Evolutionary conservation across 2,329 filamentous ascomycete species (phyloP).

Genomic region (Beauveria australis): DNA sequence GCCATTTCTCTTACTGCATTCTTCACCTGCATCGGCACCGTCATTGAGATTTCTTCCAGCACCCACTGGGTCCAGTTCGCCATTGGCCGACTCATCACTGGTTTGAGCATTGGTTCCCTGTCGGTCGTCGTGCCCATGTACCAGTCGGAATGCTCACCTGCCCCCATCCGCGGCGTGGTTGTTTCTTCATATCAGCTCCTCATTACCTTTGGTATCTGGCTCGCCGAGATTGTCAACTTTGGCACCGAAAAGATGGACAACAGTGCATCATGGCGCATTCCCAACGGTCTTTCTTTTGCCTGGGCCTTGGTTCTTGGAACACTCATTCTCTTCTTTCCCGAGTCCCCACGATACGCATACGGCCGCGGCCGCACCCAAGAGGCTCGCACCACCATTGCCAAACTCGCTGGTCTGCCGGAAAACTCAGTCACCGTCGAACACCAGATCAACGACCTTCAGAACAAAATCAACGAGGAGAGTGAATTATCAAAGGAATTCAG

Average conservation of each 20-base stretch:
- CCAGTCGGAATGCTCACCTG: slow-evolving; percentile 57
- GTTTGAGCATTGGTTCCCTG: slow-evolving; percentile 56
- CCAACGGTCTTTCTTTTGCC: slow-evolving; percentile 47
- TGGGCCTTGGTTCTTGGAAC: slow-evolving; percentile 45
- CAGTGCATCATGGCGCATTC: slow-evolving; percentile 54
- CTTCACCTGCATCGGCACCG: slow-evolving; percentile 55
- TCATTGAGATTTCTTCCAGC: slow-evolving; percentile 53
- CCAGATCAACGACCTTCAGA: slow-evolving; percentile 44
- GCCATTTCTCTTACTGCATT: slow-evolving; percentile 56
- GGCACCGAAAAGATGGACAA: slow-evolving; percentile 42
- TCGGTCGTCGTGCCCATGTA: slow-evolving; percentile 62
- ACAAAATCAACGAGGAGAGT: slow-evolving; percentile 41
- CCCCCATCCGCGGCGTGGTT: slow-evolving; percentile 55
- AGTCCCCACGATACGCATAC: slow-evolving; percentile 46
- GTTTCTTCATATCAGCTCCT: slow-evolving; percentile 60
- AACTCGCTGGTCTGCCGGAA: slow-evolving; percentile 33
- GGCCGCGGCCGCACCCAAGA: slow-evolving; percentile 37
- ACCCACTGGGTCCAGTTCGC: slow-evolving; percentile 56
- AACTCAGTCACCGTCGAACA: slow-evolving; percentile 33
- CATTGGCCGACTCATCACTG: slow-evolving; percentile 56
- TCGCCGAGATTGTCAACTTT: slow-evolving; percentile 50
- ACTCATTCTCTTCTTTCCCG: slow-evolving; percentile 45
- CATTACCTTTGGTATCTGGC: slow-evolving; percentile 60
- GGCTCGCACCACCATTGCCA: slow-evolving; percentile 40
- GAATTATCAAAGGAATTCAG: slow-evolving; percentile 36